Conservation (phyloP, 805 yeast genomes). For the Lipomyces spencermartinsiae region DNA sequence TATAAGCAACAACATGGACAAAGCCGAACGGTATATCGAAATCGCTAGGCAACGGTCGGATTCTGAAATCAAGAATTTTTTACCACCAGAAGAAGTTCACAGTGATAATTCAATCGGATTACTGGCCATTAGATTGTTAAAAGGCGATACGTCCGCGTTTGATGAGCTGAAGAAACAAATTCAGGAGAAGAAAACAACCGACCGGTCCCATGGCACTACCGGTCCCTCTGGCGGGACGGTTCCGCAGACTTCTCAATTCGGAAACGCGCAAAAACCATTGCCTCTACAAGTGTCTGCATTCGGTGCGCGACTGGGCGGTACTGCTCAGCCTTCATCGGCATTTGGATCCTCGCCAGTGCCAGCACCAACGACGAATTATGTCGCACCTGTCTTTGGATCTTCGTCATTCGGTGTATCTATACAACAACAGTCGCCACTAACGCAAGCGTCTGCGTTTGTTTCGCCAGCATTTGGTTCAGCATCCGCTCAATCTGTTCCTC, state of each 20-base stretch:
- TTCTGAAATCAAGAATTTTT: slow-evolving; percentile 11
- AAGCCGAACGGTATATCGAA: slow-evolving; percentile 16
- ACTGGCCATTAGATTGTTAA: slow-evolving; percentile 18
- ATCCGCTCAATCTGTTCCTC: slow-evolving; percentile 3
- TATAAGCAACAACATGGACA: slow-evolving; percentile 7
- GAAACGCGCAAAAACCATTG: background rate
- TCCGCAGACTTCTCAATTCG: background rate
- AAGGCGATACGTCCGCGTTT: slow-evolving; percentile 23
- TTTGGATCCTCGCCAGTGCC: background rate
- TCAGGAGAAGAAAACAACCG: background rate
- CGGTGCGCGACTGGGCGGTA: background rate
- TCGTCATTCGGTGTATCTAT: background rate
- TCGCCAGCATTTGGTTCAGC: slow-evolving; percentile 14
- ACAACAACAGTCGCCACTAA: background rate
- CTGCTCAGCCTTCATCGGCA: background rate
- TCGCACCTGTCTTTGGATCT: background rate
- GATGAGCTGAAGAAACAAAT: background rate
- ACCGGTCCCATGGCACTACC: background rate
- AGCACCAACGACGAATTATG: background rate
- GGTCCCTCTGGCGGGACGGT: background rate
- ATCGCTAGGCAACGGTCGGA: slow-evolving; percentile 11
- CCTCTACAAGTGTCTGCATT: background rate
- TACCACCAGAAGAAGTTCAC: slow-evolving; percentile 21
- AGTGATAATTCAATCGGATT: slow-evolving; percentile 16
- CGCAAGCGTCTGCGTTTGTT: slow-evolving; percentile 17